Conservation (phyloP, 2,329 filamentous ascomycete species). For the Claviceps lovelessii region DNA sequence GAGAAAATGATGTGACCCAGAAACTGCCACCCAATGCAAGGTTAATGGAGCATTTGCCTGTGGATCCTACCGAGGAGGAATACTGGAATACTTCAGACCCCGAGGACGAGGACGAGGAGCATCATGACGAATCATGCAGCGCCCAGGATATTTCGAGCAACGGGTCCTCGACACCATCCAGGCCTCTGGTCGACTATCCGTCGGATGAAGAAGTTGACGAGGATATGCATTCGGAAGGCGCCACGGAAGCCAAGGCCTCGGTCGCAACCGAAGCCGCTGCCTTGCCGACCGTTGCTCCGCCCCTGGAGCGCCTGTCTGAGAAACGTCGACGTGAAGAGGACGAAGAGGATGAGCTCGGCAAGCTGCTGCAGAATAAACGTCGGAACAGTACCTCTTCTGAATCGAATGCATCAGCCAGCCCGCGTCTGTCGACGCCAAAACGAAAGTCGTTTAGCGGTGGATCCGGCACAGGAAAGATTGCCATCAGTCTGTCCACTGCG, state of each 20-base stretch:
- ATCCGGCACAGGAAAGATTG: slow-evolving; percentile 35
- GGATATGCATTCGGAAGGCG: slow-evolving; percentile 41
- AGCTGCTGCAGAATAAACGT: slow-evolving; percentile 54
- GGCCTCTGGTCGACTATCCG: slow-evolving; percentile 77
- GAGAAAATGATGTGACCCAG: slow-evolving; percentile 42
- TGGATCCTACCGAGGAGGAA: slow-evolving; percentile 76
- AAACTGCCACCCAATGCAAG: slow-evolving; percentile 34
- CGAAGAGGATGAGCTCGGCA: slow-evolving; percentile 75
- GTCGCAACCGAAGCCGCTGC: slow-evolving; percentile 15
- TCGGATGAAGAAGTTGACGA: slow-evolving; percentile 68
- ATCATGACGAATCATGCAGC: slow-evolving; percentile 11
- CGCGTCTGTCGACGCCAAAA: slow-evolving; percentile 16
- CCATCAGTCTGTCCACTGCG: slow-evolving; percentile 40
- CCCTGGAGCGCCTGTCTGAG: slow-evolving; percentile 68
- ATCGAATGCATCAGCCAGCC: slow-evolving; percentile 22
- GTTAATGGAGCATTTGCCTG: slow-evolving; percentile 54
- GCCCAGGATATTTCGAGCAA: slow-evolving; percentile 34
- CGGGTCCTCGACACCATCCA: slow-evolving; percentile 46
- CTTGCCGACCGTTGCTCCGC: slow-evolving; percentile 27
- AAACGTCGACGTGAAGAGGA: slow-evolving; percentile 87
- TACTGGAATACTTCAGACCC: slow-evolving; percentile 90
- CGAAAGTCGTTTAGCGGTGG: slow-evolving; percentile 29
- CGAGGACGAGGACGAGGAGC: slow-evolving; percentile 53
- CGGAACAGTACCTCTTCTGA: slow-evolving; percentile 42
- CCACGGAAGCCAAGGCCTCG: slow-evolving; percentile 15